Percentiles rank a stretch among this genome's conserved stretches.
These are phyloP conservation scores for Aspergillus eucalypticola DNA, from an alignment of 2,329 filamentous ascomycete genomes.

Conservation along the genomic window DNA sequence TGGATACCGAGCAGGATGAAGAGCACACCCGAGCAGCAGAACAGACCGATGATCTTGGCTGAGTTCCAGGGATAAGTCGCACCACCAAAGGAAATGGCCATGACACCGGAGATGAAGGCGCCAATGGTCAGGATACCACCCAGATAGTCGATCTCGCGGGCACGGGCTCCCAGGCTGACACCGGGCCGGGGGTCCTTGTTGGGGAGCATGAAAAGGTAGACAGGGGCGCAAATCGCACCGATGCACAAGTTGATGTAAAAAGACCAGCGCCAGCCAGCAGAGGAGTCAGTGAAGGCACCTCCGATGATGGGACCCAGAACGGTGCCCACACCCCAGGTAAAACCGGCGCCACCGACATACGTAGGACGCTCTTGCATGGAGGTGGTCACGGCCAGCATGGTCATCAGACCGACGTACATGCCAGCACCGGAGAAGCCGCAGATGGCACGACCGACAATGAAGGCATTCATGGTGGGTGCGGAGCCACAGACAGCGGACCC, in stretches of 20 bases:
- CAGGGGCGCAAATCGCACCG: constrained; percentile 46
- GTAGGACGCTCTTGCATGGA: constrained; percentile 23
- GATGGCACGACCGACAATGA: constrained; percentile 15
- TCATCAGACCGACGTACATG: constrained; percentile 35
- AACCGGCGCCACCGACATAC: constrained; percentile 37
- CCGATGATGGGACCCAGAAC: constrained; percentile 37
- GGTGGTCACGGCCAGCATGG: constrained; percentile 22
- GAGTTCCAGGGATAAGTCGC: constrained; percentile 51
- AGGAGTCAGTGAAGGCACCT: constrained; percentile 18
- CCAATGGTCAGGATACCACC: constrained; percentile 49
- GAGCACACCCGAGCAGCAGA: constrained; percentile 43
- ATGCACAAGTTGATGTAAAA: constrained; percentile 61
- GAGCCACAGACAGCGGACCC: constrained; percentile 13
- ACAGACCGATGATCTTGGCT: constrained; percentile 20
- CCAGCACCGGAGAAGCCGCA: constrained; percentile 18
- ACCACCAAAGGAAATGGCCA: constrained; percentile 57
- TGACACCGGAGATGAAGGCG: constrained; percentile 42
- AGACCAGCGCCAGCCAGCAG: constrained; percentile 38
- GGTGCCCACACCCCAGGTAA: constrained; percentile 41
- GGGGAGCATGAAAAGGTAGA: constrained; percentile 49
- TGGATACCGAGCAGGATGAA: constrained; percentile 49
- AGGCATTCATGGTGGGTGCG: not conserved
- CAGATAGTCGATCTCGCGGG: constrained; percentile 29
- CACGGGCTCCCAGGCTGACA: constrained; percentile 38
- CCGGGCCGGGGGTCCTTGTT: constrained; percentile 24